Evolutionary conservation across 2,329 filamentous ascomycete species (phyloP).

Genomic region (Botryotinia globosa): DNA sequence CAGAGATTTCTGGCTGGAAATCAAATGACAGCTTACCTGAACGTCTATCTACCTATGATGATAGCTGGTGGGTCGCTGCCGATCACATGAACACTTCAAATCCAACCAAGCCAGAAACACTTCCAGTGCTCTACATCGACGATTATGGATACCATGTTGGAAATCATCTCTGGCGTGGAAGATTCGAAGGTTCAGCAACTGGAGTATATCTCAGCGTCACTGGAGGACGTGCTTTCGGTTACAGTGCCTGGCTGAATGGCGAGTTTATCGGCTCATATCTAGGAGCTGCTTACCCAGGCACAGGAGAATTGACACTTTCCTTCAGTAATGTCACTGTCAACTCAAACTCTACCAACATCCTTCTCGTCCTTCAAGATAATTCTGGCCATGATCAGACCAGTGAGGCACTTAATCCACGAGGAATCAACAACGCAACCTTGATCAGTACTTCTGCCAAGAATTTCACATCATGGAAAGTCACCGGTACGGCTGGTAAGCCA

Average conservation of each 20-base stretch:
- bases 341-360: constrained; percentile 41
- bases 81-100: constrained; percentile 26
- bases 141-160: constrained; percentile 46
- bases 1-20: constrained; percentile 37
- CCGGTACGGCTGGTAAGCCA: constrained; percentile 49
- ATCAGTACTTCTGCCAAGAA: constrained; percentile 34
- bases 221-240: constrained; percentile 22
- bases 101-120: constrained; percentile 42
- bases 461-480: constrained; percentile 50
- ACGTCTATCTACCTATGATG: constrained; percentile 42
- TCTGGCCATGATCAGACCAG: constrained; percentile 56
- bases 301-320: constrained; percentile 34
- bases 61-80: constrained; percentile 28
- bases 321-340: constrained; percentile 45
- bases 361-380: constrained; percentile 57
- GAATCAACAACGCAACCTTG: constrained; percentile 52
- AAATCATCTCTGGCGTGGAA: constrained; percentile 45
- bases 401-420: constrained; percentile 47
- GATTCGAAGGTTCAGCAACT: constrained; percentile 27
- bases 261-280: constrained; percentile 51
- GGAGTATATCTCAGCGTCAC: constrained; percentile 32
- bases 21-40: constrained; percentile 46
- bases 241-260: constrained; percentile 47
- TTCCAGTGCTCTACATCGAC: constrained; percentile 46
- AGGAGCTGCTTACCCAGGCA: constrained; percentile 39